phyloP scores from a whole-genome alignment of 2,329 filamentous ascomycete species.

The Alternaria sp. region DNA sequence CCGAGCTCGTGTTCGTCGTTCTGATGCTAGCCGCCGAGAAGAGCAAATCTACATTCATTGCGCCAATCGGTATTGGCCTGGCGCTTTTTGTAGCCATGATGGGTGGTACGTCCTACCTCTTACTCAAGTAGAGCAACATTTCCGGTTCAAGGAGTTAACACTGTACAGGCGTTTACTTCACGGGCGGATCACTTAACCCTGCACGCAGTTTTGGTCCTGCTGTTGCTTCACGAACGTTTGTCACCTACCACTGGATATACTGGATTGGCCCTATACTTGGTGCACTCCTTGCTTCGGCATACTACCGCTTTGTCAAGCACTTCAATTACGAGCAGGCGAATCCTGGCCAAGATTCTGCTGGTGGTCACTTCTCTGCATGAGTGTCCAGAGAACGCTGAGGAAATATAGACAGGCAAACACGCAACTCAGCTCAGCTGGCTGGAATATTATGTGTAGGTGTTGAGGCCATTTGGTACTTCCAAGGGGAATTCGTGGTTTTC shows the following conservation, averaged over 20 bases:
- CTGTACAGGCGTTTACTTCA: slow-evolving; percentile 49
- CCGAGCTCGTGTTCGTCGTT: slow-evolving; percentile 34
- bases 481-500: too few species aligned
- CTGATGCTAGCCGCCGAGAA: slow-evolving; percentile 44
- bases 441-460: too few species aligned
- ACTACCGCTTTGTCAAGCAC: slow-evolving; percentile 57
- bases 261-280: slow-evolving; percentile 56
- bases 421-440: too few species aligned
- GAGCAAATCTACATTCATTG: slow-evolving; percentile 39
- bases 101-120: slow-evolving; percentile 24
- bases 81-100: slow-evolving; percentile 40
- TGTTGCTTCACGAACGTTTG: slow-evolving; percentile 48
- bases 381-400: neutral
- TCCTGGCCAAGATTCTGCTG: slow-evolving; percentile 35
- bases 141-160: neutral
- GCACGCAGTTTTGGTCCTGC: slow-evolving; percentile 56
- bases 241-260: slow-evolving; percentile 50
- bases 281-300: slow-evolving; percentile 55
- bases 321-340: slow-evolving; percentile 42
- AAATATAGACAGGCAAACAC: too few species aligned
- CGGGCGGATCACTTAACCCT: slow-evolving; percentile 55
- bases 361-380: slow-evolving; percentile 9
- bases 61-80: slow-evolving; percentile 32
- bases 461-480: too few species aligned
- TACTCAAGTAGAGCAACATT: neutral